phyloP scores from a whole-genome alignment of 2,329 filamentous ascomycete species.

The Trichoderma breve region DNA sequence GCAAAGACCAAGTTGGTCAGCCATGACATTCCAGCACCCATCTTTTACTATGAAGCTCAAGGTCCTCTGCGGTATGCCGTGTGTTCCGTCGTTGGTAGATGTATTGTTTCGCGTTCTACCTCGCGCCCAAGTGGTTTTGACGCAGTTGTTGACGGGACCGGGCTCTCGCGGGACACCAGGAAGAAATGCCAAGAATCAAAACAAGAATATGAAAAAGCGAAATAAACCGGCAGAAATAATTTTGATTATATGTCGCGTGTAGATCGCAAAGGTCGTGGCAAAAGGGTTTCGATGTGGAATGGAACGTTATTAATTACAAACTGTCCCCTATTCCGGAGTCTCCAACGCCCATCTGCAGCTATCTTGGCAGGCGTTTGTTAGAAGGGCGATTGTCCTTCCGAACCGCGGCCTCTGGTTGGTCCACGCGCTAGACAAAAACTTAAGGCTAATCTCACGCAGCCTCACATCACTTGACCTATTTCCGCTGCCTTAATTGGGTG shows the following conservation, averaged over 20 bases:
- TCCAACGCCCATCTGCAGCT: constrained; percentile 27
- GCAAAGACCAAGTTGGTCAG: constrained; percentile 74
- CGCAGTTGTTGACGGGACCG: not conserved
- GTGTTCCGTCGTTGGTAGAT: not conserved
- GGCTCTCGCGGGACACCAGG: not conserved
- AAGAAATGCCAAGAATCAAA: not conserved
- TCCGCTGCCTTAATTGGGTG: not conserved
- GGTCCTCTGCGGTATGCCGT: not conserved
- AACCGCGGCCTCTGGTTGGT: constrained; percentile 28
- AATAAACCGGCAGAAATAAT: not conserved
- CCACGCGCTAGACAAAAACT: constrained; percentile 30
- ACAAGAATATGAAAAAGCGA: not conserved
- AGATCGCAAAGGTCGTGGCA: constrained; percentile 22
- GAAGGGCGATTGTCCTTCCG: constrained; percentile 30
- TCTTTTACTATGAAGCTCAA: constrained; percentile 37
- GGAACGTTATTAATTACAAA: constrained; percentile 27
- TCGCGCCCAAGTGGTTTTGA: not conserved
- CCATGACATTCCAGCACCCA: constrained; percentile 67
- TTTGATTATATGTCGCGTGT: not conserved
- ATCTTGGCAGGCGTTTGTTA: constrained; percentile 23
- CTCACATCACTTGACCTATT: constrained; percentile 15
- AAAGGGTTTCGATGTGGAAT: constrained; percentile 21
- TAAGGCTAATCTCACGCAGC: constrained; percentile 18
- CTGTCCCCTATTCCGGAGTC: constrained; percentile 33
- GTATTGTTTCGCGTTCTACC: not conserved